Conservation (phyloP, 129 eudicot species). For the Helichrysum umbraculigerum region DNA sequence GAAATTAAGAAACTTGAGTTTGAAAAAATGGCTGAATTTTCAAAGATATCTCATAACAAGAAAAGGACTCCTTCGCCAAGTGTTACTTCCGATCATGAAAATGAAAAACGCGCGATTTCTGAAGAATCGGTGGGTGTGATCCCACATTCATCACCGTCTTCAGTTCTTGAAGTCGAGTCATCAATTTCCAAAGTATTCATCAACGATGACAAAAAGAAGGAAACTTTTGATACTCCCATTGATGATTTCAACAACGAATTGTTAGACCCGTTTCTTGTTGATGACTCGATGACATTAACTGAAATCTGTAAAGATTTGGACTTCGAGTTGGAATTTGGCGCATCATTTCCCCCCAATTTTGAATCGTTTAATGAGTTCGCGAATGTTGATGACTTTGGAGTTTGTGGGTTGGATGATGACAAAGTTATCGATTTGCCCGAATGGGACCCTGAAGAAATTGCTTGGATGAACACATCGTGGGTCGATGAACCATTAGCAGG, state of each 20-base stretch:
- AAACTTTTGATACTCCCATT: neutral
- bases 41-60: slow-evolving; percentile 10
- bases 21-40: slow-evolving; percentile 37
- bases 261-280: slow-evolving; percentile 21
- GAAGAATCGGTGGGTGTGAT: slow-evolving; percentile 45
- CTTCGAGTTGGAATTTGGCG: slow-evolving; percentile 43
- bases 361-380: slow-evolving; percentile 38
- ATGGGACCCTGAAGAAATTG: slow-evolving; percentile 58
- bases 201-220: slow-evolving; percentile 13
- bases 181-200: slow-evolving; percentile 19
- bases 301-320: slow-evolving; percentile 44
- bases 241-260: neutral
- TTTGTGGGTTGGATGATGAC: slow-evolving; percentile 46
- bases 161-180: slow-evolving; percentile 46
- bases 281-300: slow-evolving; percentile 39
- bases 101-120: slow-evolving; percentile 31
- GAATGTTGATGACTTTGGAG: slow-evolving; percentile 43
- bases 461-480: slow-evolving; percentile 54
- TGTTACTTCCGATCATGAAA: neutral
- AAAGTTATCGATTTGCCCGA: slow-evolving; percentile 42
- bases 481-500: slow-evolving; percentile 32
- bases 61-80: neutral
- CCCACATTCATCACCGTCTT: slow-evolving; percentile 56
- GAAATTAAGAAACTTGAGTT: slow-evolving; percentile 57
- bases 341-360: slow-evolving; percentile 33